Base-by-base conservation (phyloP, 2,329 filamentous ascomycete species). In the Cordyceps tenuipes region DNA sequence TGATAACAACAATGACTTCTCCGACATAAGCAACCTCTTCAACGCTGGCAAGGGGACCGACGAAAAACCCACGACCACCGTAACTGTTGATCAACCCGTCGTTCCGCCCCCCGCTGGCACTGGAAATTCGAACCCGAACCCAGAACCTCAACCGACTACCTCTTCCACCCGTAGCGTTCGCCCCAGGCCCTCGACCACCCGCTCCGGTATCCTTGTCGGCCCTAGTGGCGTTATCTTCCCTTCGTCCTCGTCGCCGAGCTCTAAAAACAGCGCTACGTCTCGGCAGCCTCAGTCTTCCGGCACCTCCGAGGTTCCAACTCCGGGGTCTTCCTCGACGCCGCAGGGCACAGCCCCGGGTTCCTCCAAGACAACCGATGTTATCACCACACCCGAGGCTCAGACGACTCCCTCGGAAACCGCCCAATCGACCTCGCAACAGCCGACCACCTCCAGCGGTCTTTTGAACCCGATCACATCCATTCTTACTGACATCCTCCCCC, bases 161-260 rank as follows among this genome's bases (percentile, higher is more conserved):
- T 61, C 59, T 34, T 59, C 65, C 21, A 66, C 66, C 43, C 54
- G 52, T 39, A 60, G 26, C 54, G 50, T 10, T 56, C 64, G 12
- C 39, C 55, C 52, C 19, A 47, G 19, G 10, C 48, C 62, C 54
- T 50, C 60, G 48, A 50, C 61, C 26, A 57, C 64, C 7, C 51
- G 54, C 26, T 53, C 62, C 7, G 62, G 55, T 26, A 68, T 69
- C 23, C 53, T 69, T n/a, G 66, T 71, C 61, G 68, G 63, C 9
- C 67, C 69, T 15, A 68, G 64, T 15, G 69, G 69, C 52, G 66
- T 70, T 47, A 62, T 67, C 31, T 52, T 52, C 21, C 56, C 49
- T 2, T 43, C 36, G 8, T 41, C 36, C 8, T 41, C 46, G 8
- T 6, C 15, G 43, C 19, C 31, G 41, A 56, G 43, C 19, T 12